These are phyloP conservation scores for Lithocarpus polystachyus DNA, from an alignment of 306 rosid genomes.

Conservation along the genomic window DNA sequence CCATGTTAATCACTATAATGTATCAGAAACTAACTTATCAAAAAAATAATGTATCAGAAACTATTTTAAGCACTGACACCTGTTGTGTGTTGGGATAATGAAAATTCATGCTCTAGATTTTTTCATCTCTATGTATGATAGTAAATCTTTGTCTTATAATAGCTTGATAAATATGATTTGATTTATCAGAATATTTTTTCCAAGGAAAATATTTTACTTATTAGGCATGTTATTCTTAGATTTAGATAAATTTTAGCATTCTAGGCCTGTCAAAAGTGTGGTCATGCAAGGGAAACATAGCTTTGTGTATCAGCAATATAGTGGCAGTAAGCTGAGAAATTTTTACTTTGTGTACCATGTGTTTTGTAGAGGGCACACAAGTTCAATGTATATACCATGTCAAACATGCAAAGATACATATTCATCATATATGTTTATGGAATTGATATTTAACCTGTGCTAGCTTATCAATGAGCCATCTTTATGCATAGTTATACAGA, in stretches of 20 bases:
- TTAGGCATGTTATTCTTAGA: too few relatives aligned
- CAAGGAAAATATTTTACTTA: too few relatives aligned
- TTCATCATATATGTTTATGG: too few relatives aligned
- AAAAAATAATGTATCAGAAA: not conserved
- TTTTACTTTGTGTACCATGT: not conserved
- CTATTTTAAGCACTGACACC: not conserved
- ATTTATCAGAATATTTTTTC: too few relatives aligned
- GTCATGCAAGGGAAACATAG: too few relatives aligned
- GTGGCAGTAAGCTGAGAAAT: not conserved
- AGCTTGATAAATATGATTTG: too few relatives aligned
- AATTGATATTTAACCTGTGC: not conserved
- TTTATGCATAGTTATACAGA: not conserved
- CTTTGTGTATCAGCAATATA: not conserved
- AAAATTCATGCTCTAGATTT: not conserved
- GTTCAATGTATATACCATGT: too few relatives aligned
- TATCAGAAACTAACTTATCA: not conserved
- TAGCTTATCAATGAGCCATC: not conserved
- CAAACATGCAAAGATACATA: too few relatives aligned
- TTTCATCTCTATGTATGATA: not conserved
- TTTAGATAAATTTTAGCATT: too few relatives aligned
- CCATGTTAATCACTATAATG: not conserved
- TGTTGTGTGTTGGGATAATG: not conserved
- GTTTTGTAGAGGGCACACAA: too few relatives aligned
- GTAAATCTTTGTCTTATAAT: not conserved
- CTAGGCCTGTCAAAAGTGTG: too few relatives aligned